phyloP scores from a whole-genome alignment of 2,329 filamentous ascomycete species.

The Pseudogymnoascus sp. region DNA sequence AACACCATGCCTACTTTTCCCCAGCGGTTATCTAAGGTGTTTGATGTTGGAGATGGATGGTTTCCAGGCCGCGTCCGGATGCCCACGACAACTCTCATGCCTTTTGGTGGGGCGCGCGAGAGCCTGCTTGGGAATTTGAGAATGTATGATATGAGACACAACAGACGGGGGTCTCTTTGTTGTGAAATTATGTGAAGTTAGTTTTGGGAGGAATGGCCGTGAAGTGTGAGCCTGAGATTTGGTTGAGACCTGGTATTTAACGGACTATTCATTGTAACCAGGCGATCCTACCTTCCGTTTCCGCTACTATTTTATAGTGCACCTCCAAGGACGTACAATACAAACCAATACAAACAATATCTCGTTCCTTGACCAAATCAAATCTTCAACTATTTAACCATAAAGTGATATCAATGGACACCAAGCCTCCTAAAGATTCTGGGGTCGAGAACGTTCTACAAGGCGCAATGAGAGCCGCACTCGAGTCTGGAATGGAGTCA shows the following conservation, averaged over 20 bases:
- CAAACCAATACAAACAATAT: not conserved
- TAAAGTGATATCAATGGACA: not conserved
- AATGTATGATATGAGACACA: not conserved
- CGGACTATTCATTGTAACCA: not conserved
- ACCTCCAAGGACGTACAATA: not conserved
- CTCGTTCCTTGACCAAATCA: too few species aligned
- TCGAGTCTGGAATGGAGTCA: not conserved
- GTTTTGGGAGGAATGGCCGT: not conserved
- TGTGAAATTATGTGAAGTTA: not conserved
- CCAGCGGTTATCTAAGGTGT: not conserved
- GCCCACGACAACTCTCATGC: not conserved
- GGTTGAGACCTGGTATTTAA: not conserved
- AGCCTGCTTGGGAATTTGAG: not conserved
- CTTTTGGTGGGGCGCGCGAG: not conserved
- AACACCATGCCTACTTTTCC: not conserved
- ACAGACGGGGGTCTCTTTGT: not conserved
- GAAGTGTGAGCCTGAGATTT: not conserved
- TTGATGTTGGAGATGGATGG: not conserved
- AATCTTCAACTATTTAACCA: not conserved
- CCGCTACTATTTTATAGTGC: not conserved
- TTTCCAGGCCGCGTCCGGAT: not conserved
- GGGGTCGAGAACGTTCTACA: not conserved
- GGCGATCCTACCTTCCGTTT: not conserved
- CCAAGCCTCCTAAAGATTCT: not conserved
- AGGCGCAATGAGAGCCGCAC: not conserved